phyloP scores from a whole-genome alignment of 495 filamentous ascomycete species.

The Hypoxylon trugodes region DNA sequence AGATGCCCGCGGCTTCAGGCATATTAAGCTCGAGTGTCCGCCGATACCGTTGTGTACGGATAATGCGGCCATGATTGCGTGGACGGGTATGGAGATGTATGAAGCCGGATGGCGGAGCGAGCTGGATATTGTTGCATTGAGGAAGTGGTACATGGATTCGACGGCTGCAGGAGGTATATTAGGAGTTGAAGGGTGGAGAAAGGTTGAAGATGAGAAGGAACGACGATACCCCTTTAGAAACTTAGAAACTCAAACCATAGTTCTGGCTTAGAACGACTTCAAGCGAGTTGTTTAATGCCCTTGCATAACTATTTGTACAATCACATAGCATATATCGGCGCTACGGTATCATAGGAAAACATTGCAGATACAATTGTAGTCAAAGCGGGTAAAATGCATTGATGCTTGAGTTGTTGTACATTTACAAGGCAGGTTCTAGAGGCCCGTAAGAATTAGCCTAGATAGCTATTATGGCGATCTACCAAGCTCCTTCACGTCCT shows the following conservation, averaged over 20 bases:
- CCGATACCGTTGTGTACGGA: conserved; percentile 84
- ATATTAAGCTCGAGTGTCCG: conserved; percentile 74
- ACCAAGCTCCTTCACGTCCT: conserved; percentile 31
- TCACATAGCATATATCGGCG: conserved; percentile 13
- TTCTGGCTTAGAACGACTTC: too few species aligned
- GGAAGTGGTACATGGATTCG: conserved; percentile 83
- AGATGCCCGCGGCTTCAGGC: conserved; percentile 65
- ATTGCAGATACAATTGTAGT: background rate
- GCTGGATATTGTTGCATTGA: conserved; percentile 64
- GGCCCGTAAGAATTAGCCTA: conserved; percentile 17
- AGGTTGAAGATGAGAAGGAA: background rate
- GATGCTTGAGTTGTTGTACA: conserved; percentile 38
- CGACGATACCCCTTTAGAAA: conserved; percentile 6
- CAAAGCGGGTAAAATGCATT: conserved; percentile 4
- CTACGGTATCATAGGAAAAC: background rate
- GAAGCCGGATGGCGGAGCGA: conserved; percentile 75
- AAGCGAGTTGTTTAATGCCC: background rate
- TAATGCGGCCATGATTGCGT: conserved; percentile 98
- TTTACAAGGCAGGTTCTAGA: conserved; percentile 22
- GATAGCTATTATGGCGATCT: conserved; percentile 33
- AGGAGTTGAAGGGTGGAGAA: conserved; percentile 53
- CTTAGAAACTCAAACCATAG: background rate
- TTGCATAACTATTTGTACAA: conserved; percentile 22
- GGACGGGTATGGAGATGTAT: conserved; percentile 93
- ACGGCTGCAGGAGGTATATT: conserved; percentile 61